phyloP scores from a whole-genome alignment of 257 asterid genomes.

The Solanum tarijense region DNA sequence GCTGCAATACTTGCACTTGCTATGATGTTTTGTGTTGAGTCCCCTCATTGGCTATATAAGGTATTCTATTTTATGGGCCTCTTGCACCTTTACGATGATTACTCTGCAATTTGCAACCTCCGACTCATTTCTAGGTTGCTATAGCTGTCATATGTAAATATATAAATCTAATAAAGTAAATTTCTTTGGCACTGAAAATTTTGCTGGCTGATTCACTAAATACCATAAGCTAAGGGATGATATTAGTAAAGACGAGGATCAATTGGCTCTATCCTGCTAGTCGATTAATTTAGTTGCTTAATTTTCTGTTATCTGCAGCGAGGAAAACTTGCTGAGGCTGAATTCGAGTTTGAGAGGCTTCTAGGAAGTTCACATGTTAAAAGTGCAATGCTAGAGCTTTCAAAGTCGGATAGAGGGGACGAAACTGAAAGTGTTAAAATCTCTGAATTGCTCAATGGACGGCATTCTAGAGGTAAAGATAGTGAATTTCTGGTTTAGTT shows the following conservation, averaged over 20 bases:
- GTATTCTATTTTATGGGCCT: conserved; percentile 18
- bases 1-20: conserved; percentile 59
- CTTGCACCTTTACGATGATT: neutral
- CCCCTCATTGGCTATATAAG: conserved; percentile 95
- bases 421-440: conserved; percentile 40
- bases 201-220: neutral
- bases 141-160: neutral
- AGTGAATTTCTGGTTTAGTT: neutral
- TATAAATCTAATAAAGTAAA: neutral
- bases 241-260: neutral
- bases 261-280: neutral
- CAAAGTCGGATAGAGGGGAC: conserved; percentile 67
- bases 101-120: neutral
- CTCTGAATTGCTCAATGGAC: conserved; percentile 56
- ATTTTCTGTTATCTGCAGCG: conserved; percentile 22
- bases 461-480: conserved; percentile 67
- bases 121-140: neutral
- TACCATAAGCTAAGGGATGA: neutral
- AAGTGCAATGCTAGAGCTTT: conserved; percentile 64
- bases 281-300: neutral
- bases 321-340: conserved; percentile 82
- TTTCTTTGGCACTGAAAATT: neutral
- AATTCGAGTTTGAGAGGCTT: conserved; percentile 66
- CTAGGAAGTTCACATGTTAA: conserved; percentile 65
- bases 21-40: conserved; percentile 84